These are phyloP conservation scores for Spergularia bocconei DNA, from an alignment of 148 eudicot genomes.

Conservation along the genomic window DNA sequence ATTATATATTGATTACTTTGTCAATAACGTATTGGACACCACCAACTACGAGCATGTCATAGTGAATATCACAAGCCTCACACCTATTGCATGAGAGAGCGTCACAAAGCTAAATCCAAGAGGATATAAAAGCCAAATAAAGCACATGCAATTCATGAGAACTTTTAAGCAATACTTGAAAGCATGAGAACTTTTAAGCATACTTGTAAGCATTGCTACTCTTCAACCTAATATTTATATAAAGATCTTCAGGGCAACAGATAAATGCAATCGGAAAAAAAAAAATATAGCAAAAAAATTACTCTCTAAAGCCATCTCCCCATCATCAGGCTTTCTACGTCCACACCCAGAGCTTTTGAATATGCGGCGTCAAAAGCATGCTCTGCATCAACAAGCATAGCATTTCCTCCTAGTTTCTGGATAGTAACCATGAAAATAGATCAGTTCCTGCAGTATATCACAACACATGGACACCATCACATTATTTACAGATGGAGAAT, in stretches of 20 bases:
- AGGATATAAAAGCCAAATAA: neutral
- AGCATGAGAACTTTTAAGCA: neutral
- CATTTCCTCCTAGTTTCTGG: constrained; percentile 86
- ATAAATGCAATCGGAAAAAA: neutral
- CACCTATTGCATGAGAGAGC: neutral
- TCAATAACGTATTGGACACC: neutral
- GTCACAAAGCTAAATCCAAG: neutral
- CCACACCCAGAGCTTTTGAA: constrained; percentile 88
- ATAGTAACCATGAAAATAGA: constrained; percentile 20
- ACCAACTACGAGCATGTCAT: neutral
- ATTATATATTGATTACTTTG: neutral
- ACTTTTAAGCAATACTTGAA: neutral
- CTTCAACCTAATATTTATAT: neutral
- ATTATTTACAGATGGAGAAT: neutral
- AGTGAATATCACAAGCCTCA: neutral
- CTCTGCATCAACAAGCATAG: constrained; percentile 99
- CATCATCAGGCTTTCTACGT: constrained; percentile 96
- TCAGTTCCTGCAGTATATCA: constrained; percentile 2
- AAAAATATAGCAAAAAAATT: constrained; percentile 29
- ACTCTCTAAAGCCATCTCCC: constrained; percentile 99
- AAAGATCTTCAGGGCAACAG: neutral
- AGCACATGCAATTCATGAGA: neutral
- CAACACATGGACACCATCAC: constrained; percentile 4
- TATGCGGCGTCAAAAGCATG: constrained; percentile 98
- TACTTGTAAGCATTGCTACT: neutral